Evolutionary conservation across 495 filamentous ascomycete genomes (phyloP).

Genomic region (Aspergillus mulundensis): DNA sequence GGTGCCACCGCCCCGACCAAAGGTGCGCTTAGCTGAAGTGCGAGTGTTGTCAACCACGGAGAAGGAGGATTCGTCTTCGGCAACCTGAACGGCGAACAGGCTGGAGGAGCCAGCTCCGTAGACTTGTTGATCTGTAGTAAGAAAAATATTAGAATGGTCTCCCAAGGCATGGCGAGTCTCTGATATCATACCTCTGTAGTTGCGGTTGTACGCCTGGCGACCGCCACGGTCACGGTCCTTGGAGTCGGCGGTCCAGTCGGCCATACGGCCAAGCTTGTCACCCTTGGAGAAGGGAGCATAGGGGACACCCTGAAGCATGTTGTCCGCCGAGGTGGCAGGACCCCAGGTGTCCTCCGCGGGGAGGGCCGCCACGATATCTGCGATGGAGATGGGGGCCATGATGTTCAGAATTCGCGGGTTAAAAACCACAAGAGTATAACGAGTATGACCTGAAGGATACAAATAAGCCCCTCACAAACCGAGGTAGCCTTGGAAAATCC

Average conservation of each 20-base stretch:
- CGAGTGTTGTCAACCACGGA: slow-evolving; percentile 94
- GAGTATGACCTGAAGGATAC: background rate
- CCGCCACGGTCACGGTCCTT: slow-evolving; percentile 82
- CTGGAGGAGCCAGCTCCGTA: slow-evolving; percentile 87
- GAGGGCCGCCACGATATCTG: slow-evolving; percentile 56
- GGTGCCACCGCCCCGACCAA: slow-evolving; percentile 79
- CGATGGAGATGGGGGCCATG: slow-evolving; percentile 56
- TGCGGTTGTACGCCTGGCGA: slow-evolving; percentile 82
- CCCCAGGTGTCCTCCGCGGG: slow-evolving; percentile 77
- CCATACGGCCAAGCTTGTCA: slow-evolving; percentile 98
- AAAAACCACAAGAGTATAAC: background rate
- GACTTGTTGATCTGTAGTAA: slow-evolving; percentile 77
- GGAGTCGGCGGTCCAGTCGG: slow-evolving; percentile 93
- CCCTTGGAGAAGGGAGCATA: slow-evolving; percentile 98
- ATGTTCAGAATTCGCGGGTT: slow-evolving; percentile 16
- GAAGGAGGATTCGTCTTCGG: slow-evolving; percentile 95
- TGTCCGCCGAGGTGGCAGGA: slow-evolving; percentile 72
- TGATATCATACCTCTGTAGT: slow-evolving; percentile 70
- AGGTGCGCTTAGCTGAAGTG: slow-evolving; percentile 75
- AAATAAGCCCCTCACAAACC: background rate
- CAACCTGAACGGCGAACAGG: slow-evolving; percentile 81
- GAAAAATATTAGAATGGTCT: background rate
- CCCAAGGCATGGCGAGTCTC: background rate
- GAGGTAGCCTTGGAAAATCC: slow-evolving; percentile 1
- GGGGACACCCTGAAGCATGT: slow-evolving; percentile 86